A percentile compares a stretch with the other conserved stretches of the same genome.
These are phyloP conservation scores for Monosporascus cannonballus DNA, from an alignment of 2,329 filamentous ascomycete genomes.

Conservation along the genomic window DNA sequence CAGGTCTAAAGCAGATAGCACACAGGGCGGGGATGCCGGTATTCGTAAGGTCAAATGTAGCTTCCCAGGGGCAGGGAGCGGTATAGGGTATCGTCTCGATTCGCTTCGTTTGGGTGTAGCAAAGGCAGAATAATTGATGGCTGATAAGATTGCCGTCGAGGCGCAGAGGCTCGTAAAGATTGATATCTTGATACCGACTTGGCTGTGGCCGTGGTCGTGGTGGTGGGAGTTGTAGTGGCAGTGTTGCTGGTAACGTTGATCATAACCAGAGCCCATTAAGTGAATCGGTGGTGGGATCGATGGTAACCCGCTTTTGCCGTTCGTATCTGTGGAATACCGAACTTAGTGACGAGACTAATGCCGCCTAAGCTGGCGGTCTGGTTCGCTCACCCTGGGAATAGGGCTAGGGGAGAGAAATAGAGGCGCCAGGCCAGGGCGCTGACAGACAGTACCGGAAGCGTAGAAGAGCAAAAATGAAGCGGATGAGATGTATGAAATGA, in stretches of 20 bases:
- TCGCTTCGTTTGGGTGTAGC: not conserved
- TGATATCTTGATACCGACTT: not conserved
- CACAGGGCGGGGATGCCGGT: not conserved
- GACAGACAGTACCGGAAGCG: not conserved
- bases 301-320: not conserved
- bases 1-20: not conserved
- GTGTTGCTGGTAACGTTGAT: no score
- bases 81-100: not conserved
- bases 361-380: not conserved
- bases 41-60: not conserved
- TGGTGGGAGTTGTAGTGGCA: not conserved
- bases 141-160: not conserved
- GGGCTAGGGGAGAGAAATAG: not conserved
- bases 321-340: not conserved
- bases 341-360: not conserved
- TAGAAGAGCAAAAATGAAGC: not conserved
- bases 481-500: no score
- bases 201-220: not conserved
- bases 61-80: not conserved
- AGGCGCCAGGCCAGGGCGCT: not conserved
- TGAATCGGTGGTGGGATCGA: not conserved
- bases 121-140: not conserved
- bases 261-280: not conserved
- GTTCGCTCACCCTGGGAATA: not conserved
- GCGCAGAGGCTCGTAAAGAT: not conserved